Evolutionary conservation across 495 filamentous ascomycete species (phyloP), one percentile per base, ranked within the genome.

Genomic region (Tuber borchii): DNA sequence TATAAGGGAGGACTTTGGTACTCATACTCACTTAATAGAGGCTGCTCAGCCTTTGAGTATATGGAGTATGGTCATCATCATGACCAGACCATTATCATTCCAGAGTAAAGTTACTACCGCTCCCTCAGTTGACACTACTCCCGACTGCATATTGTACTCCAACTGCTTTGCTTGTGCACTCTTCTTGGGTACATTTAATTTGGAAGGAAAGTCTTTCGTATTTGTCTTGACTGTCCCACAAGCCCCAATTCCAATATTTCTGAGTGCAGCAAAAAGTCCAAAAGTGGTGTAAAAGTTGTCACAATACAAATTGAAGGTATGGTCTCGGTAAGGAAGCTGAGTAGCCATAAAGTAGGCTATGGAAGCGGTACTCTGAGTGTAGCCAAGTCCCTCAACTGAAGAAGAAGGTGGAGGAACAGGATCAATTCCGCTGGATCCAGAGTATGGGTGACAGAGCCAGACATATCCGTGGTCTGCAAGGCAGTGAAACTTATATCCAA

Each of bases 11-110:
- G n/a, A n/a, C n/a, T n/a, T n/a, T n/a, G n/a, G n/a, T n/a, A n/a
- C n/a, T n/a, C n/a, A n/a, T n/a, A n/a, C n/a, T n/a, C n/a, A n/a
- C n/a, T n/a, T n/a, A n/a, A n/a, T n/a, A n/a, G n/a, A n/a, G n/a
- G n/a, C n/a, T n/a, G 48, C 43, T 22, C 34, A 46, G 37, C 43
- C 69, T 4, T 70, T 74, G 20, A 76, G 61, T 5, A 69, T 42
- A 71, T 79, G 75, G 7, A 75, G 43, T 19, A 75, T 77, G n/a
- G 78, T 77, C 56, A 80, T 73, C 6, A 75, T 26, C 39, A 37
- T 68, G 7, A 78, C 78, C 37, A 70, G 73, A 17, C 16, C 34
- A 45, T 73, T 72, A 69, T 75, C 75, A 56, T 73, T 56, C 78
- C 78, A 76, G 22, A 73, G 19, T 22, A 73, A 31, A 26, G 42